Evolutionary conservation across 129 eudicot genomes (phyloP), one percentile per base, ranked within the genome.

Genomic region (Flaveria linearis): DNA sequence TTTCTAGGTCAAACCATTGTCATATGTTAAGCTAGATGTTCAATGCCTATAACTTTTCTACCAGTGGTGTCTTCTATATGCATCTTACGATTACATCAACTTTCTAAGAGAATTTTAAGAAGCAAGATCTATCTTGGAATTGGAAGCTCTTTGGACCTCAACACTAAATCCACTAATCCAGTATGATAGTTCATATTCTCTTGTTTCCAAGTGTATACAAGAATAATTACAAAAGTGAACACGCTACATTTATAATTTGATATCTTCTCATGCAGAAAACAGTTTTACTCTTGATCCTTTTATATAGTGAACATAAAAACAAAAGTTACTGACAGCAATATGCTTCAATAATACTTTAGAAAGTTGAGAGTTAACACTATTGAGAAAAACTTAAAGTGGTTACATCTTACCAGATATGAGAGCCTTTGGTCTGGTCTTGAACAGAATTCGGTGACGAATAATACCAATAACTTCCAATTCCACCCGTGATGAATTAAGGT

Each of bases 391-490:
- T 43, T 52, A 13, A 76, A 43, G 46, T 14, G 26, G 14, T 42
- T 11, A 5, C n/a, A 42, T 50, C 88, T 84, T 85, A 89, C 96
- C 84, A 10, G 96, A 86, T 23, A 95, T 95, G 26, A 91, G 88
- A 71, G 99, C 97, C 83, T 85, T 91, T 0, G 99, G 97, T 73
- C 99, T 85, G 66, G 92, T 95, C 80, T 91, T 95, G 89, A 95
- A 95, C 81, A 95, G 71, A 63, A 95, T 89, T 72, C 91, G 81
- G 4, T 95, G 95, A 22, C 97, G 89, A 79, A 95, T 86, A 60
- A 95, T 77, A 42, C 99, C 97, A 68, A 89, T 77, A 62, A 95
- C 99, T 51, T 95, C 89, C 81, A 95, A 58, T 42, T 91, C 97
- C 67, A 86, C 88, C 57, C 72, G 73, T 18, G 87, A 50, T 14